Base-by-base conservation (phyloP, 257 asterid species). In the Thymus quinquecostatus region DNA sequence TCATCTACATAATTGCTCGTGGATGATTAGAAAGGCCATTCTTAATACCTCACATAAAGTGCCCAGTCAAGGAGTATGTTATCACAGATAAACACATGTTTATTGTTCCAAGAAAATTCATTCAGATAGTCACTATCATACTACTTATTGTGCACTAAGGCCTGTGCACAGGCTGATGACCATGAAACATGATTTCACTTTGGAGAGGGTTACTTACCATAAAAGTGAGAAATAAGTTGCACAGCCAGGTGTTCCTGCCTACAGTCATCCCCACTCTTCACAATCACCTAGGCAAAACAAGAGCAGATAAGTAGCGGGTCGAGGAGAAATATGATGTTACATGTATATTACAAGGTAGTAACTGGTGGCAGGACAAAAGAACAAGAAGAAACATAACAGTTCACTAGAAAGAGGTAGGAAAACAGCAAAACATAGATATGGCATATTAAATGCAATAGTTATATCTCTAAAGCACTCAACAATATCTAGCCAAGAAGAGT, bases 231-330 rank as follows among this genome's bases (percentile, higher is more conserved):
- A 60, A 77, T 77, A 43, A 77, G 81, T 77, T 77, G 81, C 54
- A 77, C 81, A 51, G 81, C 81, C 51, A 77, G 78, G 78, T 77
- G 81, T 72, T 77, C 81, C 78, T 77, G 81, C 66, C 81, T 51
- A 53, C 81, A 77, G 75, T 77, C 81, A 72, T 77, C 81, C 50
- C 81, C 81, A 77, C 81, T 77, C 73, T 77, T 77, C 78, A 77
- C 81, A 60, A 77, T 77, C 72, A 64, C 78, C 81, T 77, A 66
- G 57, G 64, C 32, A 40, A 64, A 59, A 45, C 53, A 77, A 60
- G 70, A 77, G 64, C 43, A 33, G 45, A 67, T 76, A 60, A 48
- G 38, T 49, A 49, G 58, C 30, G 8, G 50, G 12, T 27, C 36
- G 11, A 59, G 69, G 69, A 10, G 33, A 48, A 29, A 45, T 38